Conservation (phyloP, 495 filamentous ascomycete species). For the Rostrohypoxylon terebratum region DNA sequence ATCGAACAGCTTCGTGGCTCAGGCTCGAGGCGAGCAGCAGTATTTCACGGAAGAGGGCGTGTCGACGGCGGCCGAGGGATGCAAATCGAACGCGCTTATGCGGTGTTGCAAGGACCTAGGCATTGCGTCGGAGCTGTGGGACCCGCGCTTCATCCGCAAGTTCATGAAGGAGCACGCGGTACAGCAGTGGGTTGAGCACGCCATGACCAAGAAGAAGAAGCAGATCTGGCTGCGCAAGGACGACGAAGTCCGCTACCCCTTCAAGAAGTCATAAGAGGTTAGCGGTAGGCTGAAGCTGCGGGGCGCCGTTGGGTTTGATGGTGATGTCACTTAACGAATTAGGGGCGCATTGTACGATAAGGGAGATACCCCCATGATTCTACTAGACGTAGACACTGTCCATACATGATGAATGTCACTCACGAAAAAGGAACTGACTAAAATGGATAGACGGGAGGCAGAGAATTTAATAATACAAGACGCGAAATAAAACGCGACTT, state of each 20-base stretch:
- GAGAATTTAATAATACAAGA: slow-evolving; percentile 42
- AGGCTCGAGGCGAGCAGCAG: slow-evolving; percentile 93
- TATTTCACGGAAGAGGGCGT: slow-evolving; percentile 94
- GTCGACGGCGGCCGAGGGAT: slow-evolving; percentile 96
- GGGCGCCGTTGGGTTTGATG: not conserved
- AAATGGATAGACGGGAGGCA: slow-evolving; percentile 22
- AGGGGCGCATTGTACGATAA: slow-evolving; percentile 32
- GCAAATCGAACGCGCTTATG: slow-evolving; percentile 96
- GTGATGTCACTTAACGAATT: slow-evolving; percentile 2
- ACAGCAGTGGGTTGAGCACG: slow-evolving; percentile 77
- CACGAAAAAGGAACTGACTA: slow-evolving; percentile 24
- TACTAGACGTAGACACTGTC: not conserved
- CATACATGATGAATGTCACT: slow-evolving; percentile 19
- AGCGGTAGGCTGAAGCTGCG: not conserved
- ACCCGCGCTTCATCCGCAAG: slow-evolving; percentile 87
- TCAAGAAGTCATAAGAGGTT: slow-evolving; percentile 69
- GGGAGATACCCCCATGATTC: slow-evolving; percentile 28
- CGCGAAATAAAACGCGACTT: slow-evolving; percentile 19
- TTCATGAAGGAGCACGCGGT: slow-evolving; percentile 70
- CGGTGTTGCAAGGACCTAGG: slow-evolving; percentile 98
- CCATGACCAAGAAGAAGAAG: slow-evolving; percentile 83
- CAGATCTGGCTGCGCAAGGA: slow-evolving; percentile 92
- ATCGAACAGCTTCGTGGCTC: slow-evolving; percentile 78
- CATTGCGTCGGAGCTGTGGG: slow-evolving; percentile 95
- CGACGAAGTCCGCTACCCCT: slow-evolving; percentile 81